A percentile compares a stretch with the other conserved stretches of the same genome.
Conservation (phyloP, 495 filamentous ascomycete species). For the Aspergillus funiculosus region DNA sequence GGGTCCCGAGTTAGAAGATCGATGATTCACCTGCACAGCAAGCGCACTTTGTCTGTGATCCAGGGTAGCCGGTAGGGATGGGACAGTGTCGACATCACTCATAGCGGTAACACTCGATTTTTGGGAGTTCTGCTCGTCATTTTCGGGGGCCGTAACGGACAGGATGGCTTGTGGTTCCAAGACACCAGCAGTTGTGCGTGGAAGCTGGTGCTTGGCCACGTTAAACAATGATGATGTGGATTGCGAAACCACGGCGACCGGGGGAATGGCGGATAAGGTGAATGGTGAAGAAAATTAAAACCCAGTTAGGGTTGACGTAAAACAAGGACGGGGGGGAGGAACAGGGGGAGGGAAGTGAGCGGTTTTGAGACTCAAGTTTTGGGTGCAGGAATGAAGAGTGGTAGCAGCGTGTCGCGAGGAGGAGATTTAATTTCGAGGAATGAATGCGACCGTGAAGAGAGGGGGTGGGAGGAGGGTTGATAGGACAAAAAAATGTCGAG, state of each 20-base stretch:
- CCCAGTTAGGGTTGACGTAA: background rate
- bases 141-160: conserved; percentile 42
- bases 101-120: conserved; percentile 46
- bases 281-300: background rate
- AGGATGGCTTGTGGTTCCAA: conserved; percentile 28
- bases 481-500: background rate
- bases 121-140: conserved; percentile 45
- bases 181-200: conserved; percentile 38
- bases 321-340: background rate
- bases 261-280: conserved; percentile 1
- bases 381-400: conserved; percentile 7
- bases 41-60: conserved; percentile 36
- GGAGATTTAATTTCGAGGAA: conserved; percentile 4
- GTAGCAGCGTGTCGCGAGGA: too few relatives aligned
- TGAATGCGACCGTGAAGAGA: conserved; percentile 16
- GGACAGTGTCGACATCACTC: conserved; percentile 47
- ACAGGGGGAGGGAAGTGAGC: background rate
- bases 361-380: too few relatives aligned
- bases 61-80: conserved; percentile 40
- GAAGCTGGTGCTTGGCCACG: conserved; percentile 34
- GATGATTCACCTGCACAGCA: conserved; percentile 32
- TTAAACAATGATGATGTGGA: conserved; percentile 6
- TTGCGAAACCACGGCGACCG: background rate
- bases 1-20: conserved; percentile 23
- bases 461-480: background rate